A percentile compares a stretch with the other conserved stretches of the same genome.
phyloP scores from a whole-genome alignment of 2,329 filamentous ascomycete genomes.

The Venturia carpophila region DNA sequence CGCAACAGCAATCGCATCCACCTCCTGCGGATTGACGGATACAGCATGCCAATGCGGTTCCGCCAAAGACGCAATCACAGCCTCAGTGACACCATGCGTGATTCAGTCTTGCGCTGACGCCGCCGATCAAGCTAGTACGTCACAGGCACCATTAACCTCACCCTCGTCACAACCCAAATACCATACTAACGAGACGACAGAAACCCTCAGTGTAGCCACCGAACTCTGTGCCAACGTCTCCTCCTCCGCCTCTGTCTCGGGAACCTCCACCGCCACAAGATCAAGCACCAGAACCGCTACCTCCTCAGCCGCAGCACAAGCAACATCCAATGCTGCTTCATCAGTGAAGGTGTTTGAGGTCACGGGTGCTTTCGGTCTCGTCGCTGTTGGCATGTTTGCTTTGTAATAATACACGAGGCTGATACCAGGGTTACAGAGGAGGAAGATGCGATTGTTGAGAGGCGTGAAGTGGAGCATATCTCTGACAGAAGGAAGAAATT shows the following conservation, averaged over 20 bases:
- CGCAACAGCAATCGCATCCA: constrained; percentile 38
- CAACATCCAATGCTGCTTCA: constrained; percentile 11
- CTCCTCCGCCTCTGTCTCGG: background rate
- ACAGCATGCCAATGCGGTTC: constrained; percentile 46
- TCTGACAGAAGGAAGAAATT: background rate
- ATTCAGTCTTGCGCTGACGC: constrained; percentile 30
- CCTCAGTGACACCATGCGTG: constrained; percentile 36
- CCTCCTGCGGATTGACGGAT: constrained; percentile 42
- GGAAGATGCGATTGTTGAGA: too few relatives aligned
- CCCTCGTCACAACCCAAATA: background rate
- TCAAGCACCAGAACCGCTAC: background rate
- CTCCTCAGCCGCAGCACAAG: background rate
- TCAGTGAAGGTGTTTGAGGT: background rate
- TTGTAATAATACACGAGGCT: constrained; percentile 1
- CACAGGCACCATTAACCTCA: too few relatives aligned
- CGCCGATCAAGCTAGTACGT: constrained; percentile 34
- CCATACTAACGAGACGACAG: constrained; percentile 16
- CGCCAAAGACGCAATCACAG: constrained; percentile 30
- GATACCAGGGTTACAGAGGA: background rate
- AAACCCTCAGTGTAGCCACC: constrained; percentile 21
- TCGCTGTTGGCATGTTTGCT: constrained; percentile 16
- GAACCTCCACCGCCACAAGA: background rate
- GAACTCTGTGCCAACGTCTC: constrained; percentile 25
- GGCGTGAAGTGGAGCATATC: background rate
- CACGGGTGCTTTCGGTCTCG: background rate